Evolutionary conservation across 352 stramenopile genomes (phyloP).

Genomic region (Phytophthora cactorum): DNA sequence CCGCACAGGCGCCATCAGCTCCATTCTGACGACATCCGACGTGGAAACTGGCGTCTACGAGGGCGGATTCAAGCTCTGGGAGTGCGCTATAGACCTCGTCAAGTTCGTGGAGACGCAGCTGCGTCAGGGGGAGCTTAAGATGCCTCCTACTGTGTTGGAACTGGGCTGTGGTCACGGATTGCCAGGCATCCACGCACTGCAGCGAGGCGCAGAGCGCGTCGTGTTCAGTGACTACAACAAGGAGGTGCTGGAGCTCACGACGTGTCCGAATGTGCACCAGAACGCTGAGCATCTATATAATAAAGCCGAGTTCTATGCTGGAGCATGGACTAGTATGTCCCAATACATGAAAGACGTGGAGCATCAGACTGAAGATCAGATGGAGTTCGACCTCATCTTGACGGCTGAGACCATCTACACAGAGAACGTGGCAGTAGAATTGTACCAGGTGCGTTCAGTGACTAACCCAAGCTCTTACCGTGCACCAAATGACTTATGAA

Average conservation of each 20-base stretch:
- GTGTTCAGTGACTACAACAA: conserved; percentile 91
- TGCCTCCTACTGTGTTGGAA: conserved; percentile 61
- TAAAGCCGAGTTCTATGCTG: conserved; percentile 74
- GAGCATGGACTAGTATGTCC: conserved; percentile 73
- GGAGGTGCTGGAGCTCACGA: conserved; percentile 87
- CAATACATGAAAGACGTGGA: conserved; percentile 56
- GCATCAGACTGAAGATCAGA: conserved; percentile 34
- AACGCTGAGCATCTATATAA: conserved; percentile 48
- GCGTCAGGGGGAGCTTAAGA: conserved; percentile 16
- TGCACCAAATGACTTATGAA: not conserved
- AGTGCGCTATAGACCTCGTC: conserved; percentile 81
- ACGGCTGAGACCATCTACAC: conserved; percentile 90
- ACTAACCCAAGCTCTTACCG: not conserved
- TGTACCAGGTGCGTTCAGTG: conserved; percentile 60
- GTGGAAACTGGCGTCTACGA: conserved; percentile 84
- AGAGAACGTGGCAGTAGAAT: conserved; percentile 67
- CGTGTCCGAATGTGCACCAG: conserved; percentile 73
- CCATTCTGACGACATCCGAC: conserved; percentile 77
- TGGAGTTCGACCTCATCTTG: conserved; percentile 79
- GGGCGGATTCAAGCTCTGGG: conserved; percentile 89
- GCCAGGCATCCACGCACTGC: conserved; percentile 78
- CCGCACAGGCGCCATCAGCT: conserved; percentile 64
- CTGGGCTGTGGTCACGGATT: conserved; percentile 83
- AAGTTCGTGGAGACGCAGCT: conserved; percentile 48
- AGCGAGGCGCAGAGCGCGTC: conserved; percentile 64